Base-by-base conservation (phyloP, 2,329 filamentous ascomycete genomes). In the Bretziella fagacearum region DNA sequence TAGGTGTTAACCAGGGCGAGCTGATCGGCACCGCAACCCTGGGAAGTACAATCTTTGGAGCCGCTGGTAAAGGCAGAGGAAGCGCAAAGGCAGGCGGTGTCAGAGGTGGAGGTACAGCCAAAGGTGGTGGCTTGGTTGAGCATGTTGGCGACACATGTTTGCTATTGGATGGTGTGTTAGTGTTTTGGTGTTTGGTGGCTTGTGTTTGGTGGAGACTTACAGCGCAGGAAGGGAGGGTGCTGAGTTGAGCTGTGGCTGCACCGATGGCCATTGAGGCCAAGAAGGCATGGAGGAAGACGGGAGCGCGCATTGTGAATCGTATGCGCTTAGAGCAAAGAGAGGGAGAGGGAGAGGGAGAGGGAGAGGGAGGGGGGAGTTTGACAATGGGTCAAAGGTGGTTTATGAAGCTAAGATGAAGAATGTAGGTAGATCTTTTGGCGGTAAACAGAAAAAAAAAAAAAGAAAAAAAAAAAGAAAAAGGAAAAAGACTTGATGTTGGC, bases 81-180 rank as follows among this genome's bases (percentile, higher is more conserved):
- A 23, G 51, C 54, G 52, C 68, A 70, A 13, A 70, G 57, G 51
- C 68, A 70, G 13, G 56, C 53, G 17, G 55, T 55, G 23, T 61
- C 55, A 35, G 55, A 53, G 27, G 58, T 58, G 17, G 47, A 50
- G 26, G 41, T 36, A 26, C 46, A 48, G 27, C 48, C 48, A 36
- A 48, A 41, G 3, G 42, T 37, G 20, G 46, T 44, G 25, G 44
- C 46, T 36, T 47, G 50, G 35, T 39, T 47, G 25, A 46, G 36
- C 39, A 51, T 37, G 29, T 45, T 47, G 35, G 29, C 46, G 20
- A 52, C 33, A 42, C 51, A 52, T 8, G 46, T 51, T 51, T 51
- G 51, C 51, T 52, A n/a, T n/a, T n/a, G n/a, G 17, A 10, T 13
- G 20, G 20, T 3, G 10, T 26, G 26, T 26, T 13, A 11, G 15